Conservation (phyloP, 129 eudicot genomes). For the Chrysanthemum lavandulifolium region DNA sequence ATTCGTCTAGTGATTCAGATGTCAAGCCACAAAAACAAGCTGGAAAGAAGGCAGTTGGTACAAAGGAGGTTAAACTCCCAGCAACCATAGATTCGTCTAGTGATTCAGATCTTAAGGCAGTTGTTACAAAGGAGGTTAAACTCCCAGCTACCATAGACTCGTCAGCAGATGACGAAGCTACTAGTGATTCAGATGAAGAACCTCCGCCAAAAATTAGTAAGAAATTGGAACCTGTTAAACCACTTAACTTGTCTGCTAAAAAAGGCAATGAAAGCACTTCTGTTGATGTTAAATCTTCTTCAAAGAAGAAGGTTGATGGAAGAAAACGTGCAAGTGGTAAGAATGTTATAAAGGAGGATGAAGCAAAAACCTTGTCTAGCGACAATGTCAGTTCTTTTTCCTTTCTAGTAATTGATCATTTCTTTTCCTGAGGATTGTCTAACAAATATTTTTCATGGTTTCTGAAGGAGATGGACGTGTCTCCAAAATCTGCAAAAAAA, state of each 20-base stretch:
- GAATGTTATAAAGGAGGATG: constrained; percentile 43
- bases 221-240: constrained; percentile 10
- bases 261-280: constrained; percentile 20
- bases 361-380: constrained; percentile 36
- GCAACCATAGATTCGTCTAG: constrained; percentile 36
- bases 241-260: constrained; percentile 37
- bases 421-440: neutral
- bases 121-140: constrained; percentile 35
- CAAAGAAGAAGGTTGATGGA: constrained; percentile 41
- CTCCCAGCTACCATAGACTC: constrained; percentile 29
- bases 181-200: constrained; percentile 41
- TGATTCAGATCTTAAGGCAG: constrained; percentile 41
- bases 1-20: constrained; percentile 29
- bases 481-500: constrained; percentile 52
- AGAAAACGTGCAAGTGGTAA: constrained; percentile 56
- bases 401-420: constrained; percentile 25
- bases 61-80: constrained; percentile 31
- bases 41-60: constrained; percentile 41
- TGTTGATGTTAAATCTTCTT: neutral
- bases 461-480: constrained; percentile 48
- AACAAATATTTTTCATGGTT: neutral
- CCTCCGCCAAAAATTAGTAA: neutral
- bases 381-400: constrained; percentile 43
- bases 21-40: constrained; percentile 33
- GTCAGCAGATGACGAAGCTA: constrained; percentile 40